Evolutionary conservation across 345 rosid genomes (phyloP), one percentile per base, ranked within the genome.

Genomic region (Hibiscus syriacus): DNA sequence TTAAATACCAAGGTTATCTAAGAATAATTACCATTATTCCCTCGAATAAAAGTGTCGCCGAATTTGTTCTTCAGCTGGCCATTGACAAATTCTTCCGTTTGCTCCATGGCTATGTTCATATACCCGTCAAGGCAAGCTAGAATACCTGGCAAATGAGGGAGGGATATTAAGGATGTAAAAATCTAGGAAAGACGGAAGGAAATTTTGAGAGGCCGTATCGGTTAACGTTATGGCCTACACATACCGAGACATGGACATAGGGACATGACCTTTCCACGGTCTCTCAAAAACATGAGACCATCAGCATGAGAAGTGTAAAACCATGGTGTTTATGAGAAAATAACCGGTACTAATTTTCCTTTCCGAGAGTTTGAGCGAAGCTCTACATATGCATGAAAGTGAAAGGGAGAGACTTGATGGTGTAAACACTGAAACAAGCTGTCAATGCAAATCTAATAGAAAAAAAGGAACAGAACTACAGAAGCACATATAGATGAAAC

Each of bases 31-130:
- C 92, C 99, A 2, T 94, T 94, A 72, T 94, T 94, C 69, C 97
- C 99, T 49, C 97, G 95, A 61, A 91, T 94, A 64, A 94, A 90
- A 66, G 99, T 96, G 48, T 94, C 99, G 6, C 91, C n/a, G n/a
- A n/a, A 89, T 73, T 94, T 94, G 59, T 94, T 91, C 76, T 94
- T 94, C 55, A 91, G 80, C 80, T 94, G 97, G 3, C 99, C 97
- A 54, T 94, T 91, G 2, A 91, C 95, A 13, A 91, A 87, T 76
- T 94, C 97, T 58, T 94, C 97, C 0, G 96, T 94, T 75, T 91
- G 97, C 70, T 89, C 99, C 99, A 94, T 94, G 4, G 99, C 99
- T 59, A 94, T 89, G 67, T 91, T 94, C 96, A 89, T 93, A 70
- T 93, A n/a, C n/a, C n/a, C n/a, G n/a, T n/a, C n/a, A n/a, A n/a